Conservation (phyloP, 75 land plant species). For the Ceratopteris richardii region DNA sequence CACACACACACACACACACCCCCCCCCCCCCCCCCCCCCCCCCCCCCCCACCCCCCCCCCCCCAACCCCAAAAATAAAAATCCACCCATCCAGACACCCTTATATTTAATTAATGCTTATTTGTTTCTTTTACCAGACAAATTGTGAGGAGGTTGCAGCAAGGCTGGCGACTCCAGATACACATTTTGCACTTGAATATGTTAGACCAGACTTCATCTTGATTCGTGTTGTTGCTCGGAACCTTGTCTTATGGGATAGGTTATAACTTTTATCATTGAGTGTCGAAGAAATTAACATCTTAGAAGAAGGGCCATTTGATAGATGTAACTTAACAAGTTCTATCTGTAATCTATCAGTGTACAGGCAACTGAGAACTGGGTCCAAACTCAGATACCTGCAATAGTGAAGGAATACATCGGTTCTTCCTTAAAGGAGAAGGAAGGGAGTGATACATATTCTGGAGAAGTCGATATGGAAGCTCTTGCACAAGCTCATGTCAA, state of each 20-base stretch:
- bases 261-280: background rate
- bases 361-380: conserved; percentile 72
- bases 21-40: too few relatives aligned
- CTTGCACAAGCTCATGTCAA: conserved; percentile 89
- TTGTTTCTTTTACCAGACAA: too few relatives aligned
- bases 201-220: conserved; percentile 94
- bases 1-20: too few relatives aligned
- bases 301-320: too few relatives aligned
- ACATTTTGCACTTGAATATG: conserved; percentile 87
- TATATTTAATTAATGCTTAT: too few relatives aligned
- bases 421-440: conserved; percentile 19
- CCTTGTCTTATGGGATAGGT: conserved; percentile 94
- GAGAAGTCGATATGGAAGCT: conserved; percentile 73
- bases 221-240: conserved; percentile 92
- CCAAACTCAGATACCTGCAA: conserved; percentile 78
- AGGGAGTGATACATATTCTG: conserved; percentile 32
- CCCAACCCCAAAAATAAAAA: too few relatives aligned
- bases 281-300: too few relatives aligned
- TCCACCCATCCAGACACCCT: too few relatives aligned
- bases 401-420: conserved; percentile 45
- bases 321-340: too few relatives aligned
- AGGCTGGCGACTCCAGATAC: conserved; percentile 80
- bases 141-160: conserved; percentile 67
- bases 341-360: conserved; percentile 29
- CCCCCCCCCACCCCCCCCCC: too few relatives aligned